A percentile compares a stretch with the other conserved stretches of the same genome.
Evolutionary conservation across 116 monocot species (phyloP).

Genomic region (Posidonia oceanica): DNA sequence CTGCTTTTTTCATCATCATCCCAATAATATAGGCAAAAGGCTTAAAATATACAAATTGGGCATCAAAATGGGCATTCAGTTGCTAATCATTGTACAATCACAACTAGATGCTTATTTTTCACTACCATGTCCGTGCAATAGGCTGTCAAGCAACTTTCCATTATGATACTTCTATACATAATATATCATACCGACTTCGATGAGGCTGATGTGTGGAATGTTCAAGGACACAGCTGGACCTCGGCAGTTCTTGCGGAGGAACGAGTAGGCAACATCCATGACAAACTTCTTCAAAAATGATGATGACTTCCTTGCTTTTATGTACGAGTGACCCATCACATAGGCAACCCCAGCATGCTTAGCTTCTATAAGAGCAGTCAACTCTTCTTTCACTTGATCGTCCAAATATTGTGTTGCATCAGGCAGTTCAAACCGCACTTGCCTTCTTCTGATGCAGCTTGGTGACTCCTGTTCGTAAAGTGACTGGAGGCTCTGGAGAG

Average conservation of each 20-base stretch:
- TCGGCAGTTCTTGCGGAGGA: conserved; percentile 77
- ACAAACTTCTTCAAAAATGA: conserved; percentile 58
- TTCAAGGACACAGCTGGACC: conserved; percentile 64
- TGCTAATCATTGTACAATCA: background rate
- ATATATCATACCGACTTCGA: conserved; percentile 94
- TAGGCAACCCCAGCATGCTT: conserved; percentile 58
- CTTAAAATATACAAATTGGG: background rate
- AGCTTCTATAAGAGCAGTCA: conserved; percentile 43
- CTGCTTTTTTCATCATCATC: too few species aligned
- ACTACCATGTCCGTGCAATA: background rate
- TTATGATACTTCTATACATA: conserved; percentile 19
- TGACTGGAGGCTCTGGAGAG: conserved; percentile 1
- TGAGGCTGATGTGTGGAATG: conserved; percentile 72
- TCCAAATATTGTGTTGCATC: conserved; percentile 24
- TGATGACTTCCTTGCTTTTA: conserved; percentile 62
- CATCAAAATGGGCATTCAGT: background rate
- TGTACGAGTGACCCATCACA: conserved; percentile 78
- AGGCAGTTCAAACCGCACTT: conserved; percentile 35
- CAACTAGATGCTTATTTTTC: background rate
- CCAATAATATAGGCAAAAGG: too few species aligned
- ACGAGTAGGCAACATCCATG: conserved; percentile 64
- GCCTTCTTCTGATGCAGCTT: background rate
- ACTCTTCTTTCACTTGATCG: conserved; percentile 38
- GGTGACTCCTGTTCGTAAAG: conserved; percentile 22
- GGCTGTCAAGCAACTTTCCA: background rate